Evolutionary conservation across 164 flowering plant genomes (phyloP).

Genomic region (Cinnamomum micranthum): DNA sequence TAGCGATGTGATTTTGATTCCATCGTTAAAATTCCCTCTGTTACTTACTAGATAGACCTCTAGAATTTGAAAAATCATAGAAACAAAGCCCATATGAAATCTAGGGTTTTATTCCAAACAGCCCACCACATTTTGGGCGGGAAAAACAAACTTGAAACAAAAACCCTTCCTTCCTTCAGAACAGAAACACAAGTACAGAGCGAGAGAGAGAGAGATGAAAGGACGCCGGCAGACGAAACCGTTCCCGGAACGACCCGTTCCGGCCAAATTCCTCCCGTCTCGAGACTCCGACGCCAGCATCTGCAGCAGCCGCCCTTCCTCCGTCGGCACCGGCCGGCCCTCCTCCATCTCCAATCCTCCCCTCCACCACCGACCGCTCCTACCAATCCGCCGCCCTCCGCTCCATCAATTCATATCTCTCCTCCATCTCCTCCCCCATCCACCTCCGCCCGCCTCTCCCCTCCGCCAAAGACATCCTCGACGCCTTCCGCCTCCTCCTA

Average conservation of each 20-base stretch:
- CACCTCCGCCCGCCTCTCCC: slow-evolving; percentile 53
- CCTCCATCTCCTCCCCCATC: slow-evolving; percentile 42
- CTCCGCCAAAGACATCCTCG: slow-evolving; percentile 61
- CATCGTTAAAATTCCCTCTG: no score
- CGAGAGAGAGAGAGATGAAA: slow-evolving; percentile 4
- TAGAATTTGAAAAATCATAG: no score
- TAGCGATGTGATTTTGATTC: no score
- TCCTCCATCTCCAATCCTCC: slow-evolving; percentile 18
- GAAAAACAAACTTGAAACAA: neutral
- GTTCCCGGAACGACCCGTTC: neutral
- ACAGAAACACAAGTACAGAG: neutral
- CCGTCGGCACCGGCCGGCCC: slow-evolving; percentile 20
- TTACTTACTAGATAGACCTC: no score
- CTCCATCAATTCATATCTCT: slow-evolving; percentile 58
- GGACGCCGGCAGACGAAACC: slow-evolving; percentile 7
- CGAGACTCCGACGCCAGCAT: slow-evolving; percentile 69
- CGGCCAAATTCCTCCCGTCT: neutral
- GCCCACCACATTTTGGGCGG: neutral
- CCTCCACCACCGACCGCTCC: slow-evolving; percentile 36
- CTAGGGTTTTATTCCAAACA: no score
- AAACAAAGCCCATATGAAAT: no score
- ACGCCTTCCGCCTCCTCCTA: slow-evolving; percentile 46
- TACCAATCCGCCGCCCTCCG: slow-evolving; percentile 53
- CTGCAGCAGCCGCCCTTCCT: slow-evolving; percentile 54
- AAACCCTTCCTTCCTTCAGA: no score